Conservation (phyloP, 208 protist species). For the Endotrypanum monterogeii region DNA sequence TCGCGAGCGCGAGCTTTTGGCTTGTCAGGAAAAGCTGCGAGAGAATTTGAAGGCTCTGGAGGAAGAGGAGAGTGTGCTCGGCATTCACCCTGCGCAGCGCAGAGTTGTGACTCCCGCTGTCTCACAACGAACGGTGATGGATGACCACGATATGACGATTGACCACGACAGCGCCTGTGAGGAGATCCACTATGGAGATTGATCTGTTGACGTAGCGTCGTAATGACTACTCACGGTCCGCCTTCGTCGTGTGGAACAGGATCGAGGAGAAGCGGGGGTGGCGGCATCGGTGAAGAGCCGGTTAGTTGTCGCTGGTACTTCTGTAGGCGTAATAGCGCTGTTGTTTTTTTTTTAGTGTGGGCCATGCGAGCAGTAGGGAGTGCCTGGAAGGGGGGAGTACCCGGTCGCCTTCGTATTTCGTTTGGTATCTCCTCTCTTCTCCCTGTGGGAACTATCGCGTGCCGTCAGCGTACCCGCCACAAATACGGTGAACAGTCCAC, state of each 20-base stretch:
- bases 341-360: no score
- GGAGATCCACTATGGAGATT: slow-evolving; percentile 78
- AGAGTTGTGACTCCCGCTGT: slow-evolving; percentile 48
- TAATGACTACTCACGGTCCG: not conserved
- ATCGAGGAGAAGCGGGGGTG: not conserved
- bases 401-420: no score
- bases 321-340: no score
- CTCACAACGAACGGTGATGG: slow-evolving; percentile 85
- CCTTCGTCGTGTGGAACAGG: not conserved
- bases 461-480: no score
- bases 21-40: slow-evolving; percentile 69
- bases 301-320: no score
- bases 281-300: no score
- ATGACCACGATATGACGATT: slow-evolving; percentile 90
- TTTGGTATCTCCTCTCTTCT: no score
- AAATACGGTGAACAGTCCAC: no score
- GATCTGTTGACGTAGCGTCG: not conserved
- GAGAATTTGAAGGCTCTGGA: slow-evolving; percentile 64
- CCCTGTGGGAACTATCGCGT: no score
- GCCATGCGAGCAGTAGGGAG: no score
- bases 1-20: slow-evolving; percentile 67
- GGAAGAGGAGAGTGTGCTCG: slow-evolving; percentile 56
- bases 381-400: no score
- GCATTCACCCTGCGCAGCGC: slow-evolving; percentile 39
- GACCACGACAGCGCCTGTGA: slow-evolving; percentile 77